Conservation (phyloP, 306 rosid genomes). For the peach (Prunus persica) region DNA sequence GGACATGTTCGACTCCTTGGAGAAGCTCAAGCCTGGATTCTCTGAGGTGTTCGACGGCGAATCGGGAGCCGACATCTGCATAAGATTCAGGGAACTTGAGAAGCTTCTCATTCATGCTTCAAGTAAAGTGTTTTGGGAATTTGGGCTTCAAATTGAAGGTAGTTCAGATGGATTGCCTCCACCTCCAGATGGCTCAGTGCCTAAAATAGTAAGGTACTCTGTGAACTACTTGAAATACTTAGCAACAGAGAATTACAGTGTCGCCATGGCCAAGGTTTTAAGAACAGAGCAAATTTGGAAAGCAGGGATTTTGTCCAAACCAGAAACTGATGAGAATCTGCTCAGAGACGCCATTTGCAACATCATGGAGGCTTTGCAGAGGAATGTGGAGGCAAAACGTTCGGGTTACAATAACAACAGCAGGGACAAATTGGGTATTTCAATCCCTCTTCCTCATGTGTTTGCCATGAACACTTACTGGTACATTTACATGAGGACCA, state of each 20-base stretch:
- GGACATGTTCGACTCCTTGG: constrained; percentile 74
- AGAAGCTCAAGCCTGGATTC: constrained; percentile 52
- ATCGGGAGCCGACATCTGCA: constrained; percentile 56
- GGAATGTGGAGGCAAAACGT: constrained; percentile 70
- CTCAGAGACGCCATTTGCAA: constrained; percentile 54
- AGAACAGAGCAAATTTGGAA: constrained; percentile 75
- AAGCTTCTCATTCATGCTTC: constrained; percentile 81
- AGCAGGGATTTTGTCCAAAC: constrained; percentile 35
- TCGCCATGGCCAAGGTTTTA: constrained; percentile 65
- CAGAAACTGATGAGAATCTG: constrained; percentile 42
- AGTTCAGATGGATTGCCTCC: constrained; percentile 65
- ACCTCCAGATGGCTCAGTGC: constrained; percentile 73
- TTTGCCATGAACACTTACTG: constrained; percentile 80
- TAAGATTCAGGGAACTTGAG: constrained; percentile 62
- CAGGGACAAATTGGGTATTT: constrained; percentile 41
- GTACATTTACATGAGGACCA: constrained; percentile 88
- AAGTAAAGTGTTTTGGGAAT: constrained; percentile 79
- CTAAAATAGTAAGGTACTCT: constrained; percentile 71
- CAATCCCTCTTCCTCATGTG: constrained; percentile 30
- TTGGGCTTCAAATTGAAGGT: constrained; percentile 82
- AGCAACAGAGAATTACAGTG: constrained; percentile 45
- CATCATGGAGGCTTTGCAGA: constrained; percentile 74
- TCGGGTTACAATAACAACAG: constrained; percentile 17
- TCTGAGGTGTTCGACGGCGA: constrained; percentile 55
- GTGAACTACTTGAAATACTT: constrained; percentile 77